Conservation (phyloP, 176 grass and related monocot genomes). For the Alloteropsis semialata region DNA sequence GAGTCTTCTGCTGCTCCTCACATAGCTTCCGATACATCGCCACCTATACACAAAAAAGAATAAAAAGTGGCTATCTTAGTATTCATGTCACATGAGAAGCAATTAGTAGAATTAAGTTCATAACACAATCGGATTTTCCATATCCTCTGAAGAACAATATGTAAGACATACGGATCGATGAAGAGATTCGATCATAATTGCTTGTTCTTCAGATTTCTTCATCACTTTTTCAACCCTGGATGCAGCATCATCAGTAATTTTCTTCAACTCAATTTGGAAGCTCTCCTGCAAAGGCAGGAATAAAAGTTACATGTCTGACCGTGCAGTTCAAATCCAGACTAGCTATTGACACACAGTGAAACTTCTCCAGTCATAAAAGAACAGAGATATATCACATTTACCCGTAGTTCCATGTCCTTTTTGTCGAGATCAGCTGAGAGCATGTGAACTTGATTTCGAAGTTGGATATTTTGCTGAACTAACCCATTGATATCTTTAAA, state of each 20-base stretch:
- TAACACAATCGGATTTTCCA: neutral
- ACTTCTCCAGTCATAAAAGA: neutral
- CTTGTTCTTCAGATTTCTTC: conserved; percentile 94
- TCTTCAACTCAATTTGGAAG: conserved; percentile 81
- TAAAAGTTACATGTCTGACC: neutral
- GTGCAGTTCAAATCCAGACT: neutral
- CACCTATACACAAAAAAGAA: conserved; percentile 47
- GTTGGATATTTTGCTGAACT: conserved; percentile 91
- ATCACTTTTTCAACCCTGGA: conserved; percentile 80
- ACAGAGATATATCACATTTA: conserved; percentile 24
- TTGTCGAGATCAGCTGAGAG: conserved; percentile 72
- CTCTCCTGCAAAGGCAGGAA: conserved; percentile 59
- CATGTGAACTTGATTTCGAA: conserved; percentile 70
- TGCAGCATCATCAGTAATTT: conserved; percentile 52
- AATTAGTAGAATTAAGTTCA: neutral
- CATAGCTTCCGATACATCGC: conserved; percentile 92
- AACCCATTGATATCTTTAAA: conserved; percentile 85
- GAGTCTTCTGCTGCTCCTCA: conserved; percentile 80
- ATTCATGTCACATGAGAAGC: conserved; percentile 10
- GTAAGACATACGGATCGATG: conserved; percentile 76
- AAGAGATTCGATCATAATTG: conserved; percentile 93
- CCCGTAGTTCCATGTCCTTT: conserved; percentile 75
- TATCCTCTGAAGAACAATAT: conserved; percentile 9
- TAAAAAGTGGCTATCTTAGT: neutral
- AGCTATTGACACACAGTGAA: neutral